Base-by-base conservation (phyloP, 169 alveolate genomes). In the Plasmodium knowlesi region DNA sequence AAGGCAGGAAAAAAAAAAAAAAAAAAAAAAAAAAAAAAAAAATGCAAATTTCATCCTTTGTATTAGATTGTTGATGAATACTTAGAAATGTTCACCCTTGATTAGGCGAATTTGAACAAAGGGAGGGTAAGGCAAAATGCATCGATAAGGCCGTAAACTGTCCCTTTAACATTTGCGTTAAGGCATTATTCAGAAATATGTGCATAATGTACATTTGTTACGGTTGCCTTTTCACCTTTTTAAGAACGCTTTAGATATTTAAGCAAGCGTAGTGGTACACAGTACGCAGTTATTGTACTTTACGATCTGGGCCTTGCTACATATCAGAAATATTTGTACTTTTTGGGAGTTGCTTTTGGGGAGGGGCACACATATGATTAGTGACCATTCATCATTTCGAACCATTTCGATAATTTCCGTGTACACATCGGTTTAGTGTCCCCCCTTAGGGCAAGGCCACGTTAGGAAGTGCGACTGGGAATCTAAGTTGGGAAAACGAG, bases 31-130 rank as follows among this genome's bases (percentile, higher is more conserved):
- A 41, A 28, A 74, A 74, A 74, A 74, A 28, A 74, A 39, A 41
- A 74, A n/a, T n/a, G 34, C 22, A 34, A 22, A 67, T 67, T 67
- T 67, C 37, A 67, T 67, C 14, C 14, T 9, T 19, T 8, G 5
- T 8, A 67, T 28, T 67, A 67, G 76, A 67, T 67, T 67, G 30
- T 22, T 67, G 4, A 67, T 28, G 14, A 16, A n/a, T 67, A 67
- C 76, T 19, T 28, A 67, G 76, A 67, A 67, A 67, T 67, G 37
- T 67, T 67, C 41, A 67, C 76, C 76, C 30, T 67, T 67, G 76
- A 67, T 67, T 22, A 22, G 76, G 76, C 37, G 19, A 67, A 67
- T 67, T 67, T 67, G 30, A 28, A 22, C 19, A 25, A 5, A 67
- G 76, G 37, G 76, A n/a, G 9, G 22, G 37, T n/a, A 67, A 19